Evolutionary conservation across 2,329 filamentous ascomycete genomes (phyloP).

Genomic region (Hysterium pulicare): DNA sequence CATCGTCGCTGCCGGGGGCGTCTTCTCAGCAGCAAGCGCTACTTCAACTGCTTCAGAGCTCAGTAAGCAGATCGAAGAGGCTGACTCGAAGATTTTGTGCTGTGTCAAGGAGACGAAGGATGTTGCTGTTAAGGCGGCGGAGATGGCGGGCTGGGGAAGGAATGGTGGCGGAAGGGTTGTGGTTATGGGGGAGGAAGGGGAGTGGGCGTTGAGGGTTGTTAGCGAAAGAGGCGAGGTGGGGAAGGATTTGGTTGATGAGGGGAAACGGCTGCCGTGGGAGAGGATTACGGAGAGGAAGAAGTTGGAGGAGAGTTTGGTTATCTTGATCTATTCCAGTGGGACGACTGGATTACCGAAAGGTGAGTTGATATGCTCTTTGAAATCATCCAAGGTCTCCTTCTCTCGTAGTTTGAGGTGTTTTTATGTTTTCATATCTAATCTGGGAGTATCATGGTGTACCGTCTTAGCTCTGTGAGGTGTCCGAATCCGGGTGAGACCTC

Average conservation of each 20-base stretch:
- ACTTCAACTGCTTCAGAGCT: slow-evolving; percentile 52
- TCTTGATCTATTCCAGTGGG: slow-evolving; percentile 47
- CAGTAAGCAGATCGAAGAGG: slow-evolving; percentile 46
- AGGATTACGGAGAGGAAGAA: slow-evolving; percentile 49
- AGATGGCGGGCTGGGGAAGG: slow-evolving; percentile 41
- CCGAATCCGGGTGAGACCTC: not conserved
- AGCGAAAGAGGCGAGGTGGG: slow-evolving; percentile 22
- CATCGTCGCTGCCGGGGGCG: slow-evolving; percentile 57
- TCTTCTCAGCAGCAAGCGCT: slow-evolving; percentile 56
- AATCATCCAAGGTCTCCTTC: too few relatives aligned
- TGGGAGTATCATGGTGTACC: too few relatives aligned
- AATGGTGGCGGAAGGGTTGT: slow-evolving; percentile 46
- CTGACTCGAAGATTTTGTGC: slow-evolving; percentile 42
- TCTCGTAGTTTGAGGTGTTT: too few relatives aligned
- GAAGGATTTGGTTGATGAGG: slow-evolving; percentile 26
- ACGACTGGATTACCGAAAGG: slow-evolving; percentile 49
- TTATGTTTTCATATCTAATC: too few relatives aligned
- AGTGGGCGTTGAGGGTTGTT: slow-evolving; percentile 33
- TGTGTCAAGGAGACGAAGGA: slow-evolving; percentile 50
- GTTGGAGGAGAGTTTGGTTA: slow-evolving; percentile 46
- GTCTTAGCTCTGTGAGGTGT: not conserved
- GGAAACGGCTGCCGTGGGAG: slow-evolving; percentile 51
- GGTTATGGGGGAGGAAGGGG: slow-evolving; percentile 45
- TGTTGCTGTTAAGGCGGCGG: slow-evolving; percentile 49
- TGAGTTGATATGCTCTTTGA: slow-evolving; percentile 10